Conservation (phyloP, 2,329 filamentous ascomycete species). For the Nothomitra cinnamomea region DNA sequence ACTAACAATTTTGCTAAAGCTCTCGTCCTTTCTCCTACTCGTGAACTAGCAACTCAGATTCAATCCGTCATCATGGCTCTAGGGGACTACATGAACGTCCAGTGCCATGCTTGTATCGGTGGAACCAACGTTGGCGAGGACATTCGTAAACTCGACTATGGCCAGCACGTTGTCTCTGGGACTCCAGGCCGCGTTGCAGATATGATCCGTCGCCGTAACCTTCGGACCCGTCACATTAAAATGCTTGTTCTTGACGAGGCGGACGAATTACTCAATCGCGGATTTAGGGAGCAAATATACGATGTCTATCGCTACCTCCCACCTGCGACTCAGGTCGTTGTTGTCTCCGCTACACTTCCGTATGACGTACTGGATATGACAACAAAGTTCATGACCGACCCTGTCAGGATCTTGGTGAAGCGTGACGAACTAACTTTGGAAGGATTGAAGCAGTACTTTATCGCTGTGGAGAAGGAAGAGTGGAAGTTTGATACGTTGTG, state of each 20-base stretch:
- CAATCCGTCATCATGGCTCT: slow-evolving; percentile 98
- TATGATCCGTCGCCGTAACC: slow-evolving; percentile 59
- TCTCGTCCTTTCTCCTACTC: slow-evolving; percentile 85
- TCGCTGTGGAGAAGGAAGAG: slow-evolving; percentile 97
- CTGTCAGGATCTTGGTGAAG: slow-evolving; percentile 91
- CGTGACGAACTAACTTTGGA: slow-evolving; percentile 96
- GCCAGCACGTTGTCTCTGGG: slow-evolving; percentile 92
- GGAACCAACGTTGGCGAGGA: slow-evolving; percentile 97
- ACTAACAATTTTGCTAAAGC: slow-evolving; percentile 28
- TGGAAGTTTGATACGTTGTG: slow-evolving; percentile 99
- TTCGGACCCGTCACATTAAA: slow-evolving; percentile 60
- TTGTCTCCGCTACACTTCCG: slow-evolving; percentile 88
- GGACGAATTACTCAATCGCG: slow-evolving; percentile 71
- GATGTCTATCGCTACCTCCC: slow-evolving; percentile 96
- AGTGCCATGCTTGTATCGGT: slow-evolving; percentile 96
- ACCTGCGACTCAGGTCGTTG: slow-evolving; percentile 93
- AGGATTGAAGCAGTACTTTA: slow-evolving; percentile 97
- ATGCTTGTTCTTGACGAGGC: slow-evolving; percentile 65
- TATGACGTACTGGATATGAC: slow-evolving; percentile 99
- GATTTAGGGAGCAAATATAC: slow-evolving; percentile 97
- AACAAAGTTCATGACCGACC: slow-evolving; percentile 99
- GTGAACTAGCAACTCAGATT: slow-evolving; percentile 94
- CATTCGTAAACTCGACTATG: slow-evolving; percentile 92
- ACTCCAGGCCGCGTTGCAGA: slow-evolving; percentile 92
- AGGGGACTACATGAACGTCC: slow-evolving; percentile 99